Evolutionary conservation across 768 basidiomycete genomes (phyloP).

Genomic region (Rhodotorula toruloides): DNA sequence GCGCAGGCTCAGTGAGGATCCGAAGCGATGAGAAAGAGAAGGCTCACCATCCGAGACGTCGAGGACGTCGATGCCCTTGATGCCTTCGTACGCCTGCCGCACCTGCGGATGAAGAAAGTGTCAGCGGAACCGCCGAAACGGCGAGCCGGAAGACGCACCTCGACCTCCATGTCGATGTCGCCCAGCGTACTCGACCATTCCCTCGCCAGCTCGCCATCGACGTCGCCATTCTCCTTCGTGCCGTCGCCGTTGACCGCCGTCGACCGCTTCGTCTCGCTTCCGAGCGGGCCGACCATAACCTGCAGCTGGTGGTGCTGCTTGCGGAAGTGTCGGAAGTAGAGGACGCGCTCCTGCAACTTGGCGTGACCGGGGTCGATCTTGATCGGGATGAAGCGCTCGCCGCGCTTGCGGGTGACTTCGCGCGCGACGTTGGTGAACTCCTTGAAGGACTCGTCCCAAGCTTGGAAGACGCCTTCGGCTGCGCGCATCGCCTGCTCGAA

Average conservation of each 20-base stretch:
- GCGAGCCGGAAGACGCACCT: constrained; percentile 46
- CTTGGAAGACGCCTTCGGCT: constrained; percentile 70
- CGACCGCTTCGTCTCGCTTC: constrained; percentile 19
- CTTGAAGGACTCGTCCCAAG: constrained; percentile 79
- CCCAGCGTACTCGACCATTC: constrained; percentile 55
- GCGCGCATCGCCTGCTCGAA: constrained; percentile 79
- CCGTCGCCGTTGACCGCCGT: constrained; percentile 6
- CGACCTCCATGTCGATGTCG: constrained; percentile 96
- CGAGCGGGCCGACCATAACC: constrained; percentile 81
- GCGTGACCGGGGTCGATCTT: constrained; percentile 86
- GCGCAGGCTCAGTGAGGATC: background rate
- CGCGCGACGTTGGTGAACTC: constrained; percentile 88
- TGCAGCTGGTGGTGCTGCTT: constrained; percentile 96
- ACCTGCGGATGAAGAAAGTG: constrained; percentile 49
- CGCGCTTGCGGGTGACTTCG: constrained; percentile 82
- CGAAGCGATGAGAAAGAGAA: background rate
- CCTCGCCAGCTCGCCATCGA: constrained; percentile 60
- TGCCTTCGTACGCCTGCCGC: constrained; percentile 89
- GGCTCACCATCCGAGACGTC: constrained; percentile 81
- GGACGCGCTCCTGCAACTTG: constrained; percentile 77
- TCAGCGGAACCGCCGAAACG: background rate
- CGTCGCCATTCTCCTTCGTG: background rate
- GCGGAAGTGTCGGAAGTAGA: constrained; percentile 84
- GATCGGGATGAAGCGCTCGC: constrained; percentile 92
- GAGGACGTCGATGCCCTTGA: constrained; percentile 91